Percentiles rank a stretch among this genome's conserved stretches.
These are phyloP conservation scores for Xerocomellus intermedius DNA, from an alignment of 768 basidiomycete genomes.

Conservation along the genomic window DNA sequence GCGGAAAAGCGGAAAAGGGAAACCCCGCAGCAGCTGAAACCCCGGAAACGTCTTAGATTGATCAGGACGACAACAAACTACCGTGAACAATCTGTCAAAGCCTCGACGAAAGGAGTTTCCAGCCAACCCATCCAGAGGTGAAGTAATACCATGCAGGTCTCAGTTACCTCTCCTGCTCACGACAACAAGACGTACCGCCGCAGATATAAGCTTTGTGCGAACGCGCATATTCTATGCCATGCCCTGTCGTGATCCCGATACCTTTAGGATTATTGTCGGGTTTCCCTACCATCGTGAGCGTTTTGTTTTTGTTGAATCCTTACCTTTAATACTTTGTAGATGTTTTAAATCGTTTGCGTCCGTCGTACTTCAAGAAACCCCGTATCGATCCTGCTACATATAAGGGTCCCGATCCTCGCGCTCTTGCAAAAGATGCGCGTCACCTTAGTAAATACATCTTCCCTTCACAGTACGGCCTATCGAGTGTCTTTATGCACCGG, in stretches of 20 bases:
- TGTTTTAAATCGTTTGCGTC: conserved; percentile 56
- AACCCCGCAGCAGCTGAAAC: conserved; percentile 9
- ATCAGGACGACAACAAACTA: neutral
- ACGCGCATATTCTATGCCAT: conserved; percentile 67
- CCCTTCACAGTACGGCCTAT: conserved; percentile 70
- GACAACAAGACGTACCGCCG: conserved; percentile 40
- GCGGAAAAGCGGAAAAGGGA: conserved; percentile 27
- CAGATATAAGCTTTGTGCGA: conserved; percentile 53
- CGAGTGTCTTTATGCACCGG: conserved; percentile 50
- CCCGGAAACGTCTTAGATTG: conserved; percentile 31
- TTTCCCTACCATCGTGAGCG: conserved; percentile 64
- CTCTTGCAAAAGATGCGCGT: conserved; percentile 50
- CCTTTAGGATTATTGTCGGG: conserved; percentile 54
- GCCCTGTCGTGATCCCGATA: conserved; percentile 51
- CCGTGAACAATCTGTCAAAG: conserved; percentile 4
- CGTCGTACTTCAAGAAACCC: conserved; percentile 39
- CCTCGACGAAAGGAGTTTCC: neutral
- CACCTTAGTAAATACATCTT: conserved; percentile 84
- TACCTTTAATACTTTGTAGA: conserved; percentile 42
- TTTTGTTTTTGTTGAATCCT: neutral
- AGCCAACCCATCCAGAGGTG: conserved; percentile 24
- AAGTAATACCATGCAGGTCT: neutral
- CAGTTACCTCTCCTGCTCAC: conserved; percentile 2
- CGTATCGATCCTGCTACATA: conserved; percentile 28
- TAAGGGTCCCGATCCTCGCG: conserved; percentile 45